These are phyloP conservation scores for Escallonia rubra DNA, from an alignment of 129 eudicot species.

Conservation along the genomic window DNA sequence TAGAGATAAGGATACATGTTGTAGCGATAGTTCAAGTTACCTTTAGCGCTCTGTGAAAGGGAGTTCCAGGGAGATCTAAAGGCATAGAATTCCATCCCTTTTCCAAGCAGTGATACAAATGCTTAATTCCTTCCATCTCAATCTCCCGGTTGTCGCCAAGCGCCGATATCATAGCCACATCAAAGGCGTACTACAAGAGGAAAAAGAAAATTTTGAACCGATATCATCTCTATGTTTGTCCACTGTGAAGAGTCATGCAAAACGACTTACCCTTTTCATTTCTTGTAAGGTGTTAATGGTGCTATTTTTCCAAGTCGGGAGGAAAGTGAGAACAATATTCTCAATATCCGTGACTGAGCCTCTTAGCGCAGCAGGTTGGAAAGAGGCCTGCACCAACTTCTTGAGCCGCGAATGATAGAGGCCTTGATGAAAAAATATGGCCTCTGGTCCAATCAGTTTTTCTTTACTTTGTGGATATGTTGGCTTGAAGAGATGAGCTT, in stretches of 20 bases:
- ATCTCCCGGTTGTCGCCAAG: conserved; percentile 52
- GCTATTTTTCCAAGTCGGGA: conserved; percentile 43
- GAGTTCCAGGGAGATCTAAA: conserved; percentile 72
- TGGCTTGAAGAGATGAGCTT: conserved; percentile 85
- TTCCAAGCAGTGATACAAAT: conserved; percentile 60
- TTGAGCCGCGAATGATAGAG: conserved; percentile 65
- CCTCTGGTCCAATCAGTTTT: conserved; percentile 70
- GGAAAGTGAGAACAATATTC: conserved; percentile 32
- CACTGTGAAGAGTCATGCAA: no score
- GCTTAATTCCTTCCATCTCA: conserved; percentile 53
- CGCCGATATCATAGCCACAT: conserved; percentile 72
- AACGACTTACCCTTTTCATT: conserved; percentile 63
- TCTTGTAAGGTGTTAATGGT: conserved; percentile 60
- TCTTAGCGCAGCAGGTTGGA: conserved; percentile 50
- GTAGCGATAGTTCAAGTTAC: conserved; percentile 20
- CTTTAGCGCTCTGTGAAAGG: conserved; percentile 70
- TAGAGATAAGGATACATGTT: neutral
- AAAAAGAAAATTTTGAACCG: neutral
- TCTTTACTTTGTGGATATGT: conserved; percentile 88
- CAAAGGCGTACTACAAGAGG: conserved; percentile 62
- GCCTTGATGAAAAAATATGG: conserved; percentile 94
- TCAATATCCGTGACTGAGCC: conserved; percentile 47
- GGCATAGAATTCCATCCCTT: conserved; percentile 98
- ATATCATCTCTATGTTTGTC: neutral
- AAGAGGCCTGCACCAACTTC: conserved; percentile 58